A percentile compares a stretch with the other conserved stretches of the same genome.
Conservation (phyloP, 176 grass and related monocot genomes). For the Oryza meyeriana region DNA sequence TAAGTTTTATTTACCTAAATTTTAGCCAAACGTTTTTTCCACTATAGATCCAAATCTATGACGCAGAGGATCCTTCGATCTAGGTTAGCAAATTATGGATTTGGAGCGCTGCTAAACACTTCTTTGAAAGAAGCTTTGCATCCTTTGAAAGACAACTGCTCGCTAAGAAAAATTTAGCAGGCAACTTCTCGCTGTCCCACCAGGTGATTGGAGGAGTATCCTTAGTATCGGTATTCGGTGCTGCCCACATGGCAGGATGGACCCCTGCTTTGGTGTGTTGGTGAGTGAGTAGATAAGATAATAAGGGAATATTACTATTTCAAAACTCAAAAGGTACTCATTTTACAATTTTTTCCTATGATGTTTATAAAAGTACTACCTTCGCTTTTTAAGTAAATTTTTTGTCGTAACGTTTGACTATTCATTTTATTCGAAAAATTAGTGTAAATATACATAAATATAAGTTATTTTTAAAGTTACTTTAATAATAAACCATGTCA, state of each 20-base stretch:
- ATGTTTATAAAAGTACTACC: background rate
- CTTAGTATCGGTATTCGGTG: background rate
- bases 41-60: no score
- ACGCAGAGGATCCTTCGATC: no score
- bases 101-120: no score
- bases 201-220: background rate
- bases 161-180: background rate
- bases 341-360: background rate
- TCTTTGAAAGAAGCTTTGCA: background rate
- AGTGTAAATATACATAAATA: no score
- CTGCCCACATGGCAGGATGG: slow-evolving; percentile 15
- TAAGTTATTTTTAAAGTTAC: no score
- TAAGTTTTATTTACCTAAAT: no score
- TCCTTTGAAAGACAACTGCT: background rate
- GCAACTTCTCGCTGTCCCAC: background rate
- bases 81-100: no score
- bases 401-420: no score
- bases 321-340: slow-evolving; percentile 38
- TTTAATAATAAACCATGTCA: no score
- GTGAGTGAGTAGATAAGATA: slow-evolving; percentile 18
- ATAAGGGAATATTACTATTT: slow-evolving; percentile 34
- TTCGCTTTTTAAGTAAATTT: no score
- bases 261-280: background rate
- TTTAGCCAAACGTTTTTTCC: no score
- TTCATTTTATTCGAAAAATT: no score